Base-by-base conservation (phyloP, 805 yeast species). In the Kodamaea restingae region DNA sequence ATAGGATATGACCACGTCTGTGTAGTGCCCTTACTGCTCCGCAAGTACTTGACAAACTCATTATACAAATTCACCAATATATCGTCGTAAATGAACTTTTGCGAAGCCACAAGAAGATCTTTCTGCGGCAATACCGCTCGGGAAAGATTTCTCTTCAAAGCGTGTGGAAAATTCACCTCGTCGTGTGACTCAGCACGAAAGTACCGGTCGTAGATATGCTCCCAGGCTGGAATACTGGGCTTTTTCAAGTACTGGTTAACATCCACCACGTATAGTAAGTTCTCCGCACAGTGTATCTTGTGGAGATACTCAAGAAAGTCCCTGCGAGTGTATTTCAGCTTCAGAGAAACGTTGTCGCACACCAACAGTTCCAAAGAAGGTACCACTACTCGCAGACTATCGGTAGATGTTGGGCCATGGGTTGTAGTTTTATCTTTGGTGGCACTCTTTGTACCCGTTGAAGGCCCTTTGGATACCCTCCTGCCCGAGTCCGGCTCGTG, bases 211-310 rank as follows among this genome's bases (percentile, higher is more conserved):
- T 56, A 52, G 15, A 66, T 56, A 10, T 36, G 34, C 14, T 44
- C 34, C 71, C 71, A 66, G 28, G 43, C 44, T 4, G 33, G 37
- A 34, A 30, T 32, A 35, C 39, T 49, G 41, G 38, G 49, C 39
- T 18, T 20, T 14, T n/a, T 20, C 17, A 53, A 39, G 31, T 48
- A 51, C 4, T 36, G 30, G 40, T 57, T 55, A 15, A 59, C 40
- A 31, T 52, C 59, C 18, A 55, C 29, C 15, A 65, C 45, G 35
- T 63, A 65, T 42, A 63, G 67, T 25, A 57, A 52, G 47, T 65
- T 65, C 41, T 66, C 71, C 32, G 57, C 44, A 48, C 71, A 65
- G 44, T 66, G 71, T 21, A 54, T 52, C 12, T 45, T 39, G 14
- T 42, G 31, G 21, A 66, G 52, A 40, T 50, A 66, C 35, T 52